Evolutionary conservation across 31 red algal genomes (phyloP).

Genomic region (Odonthalia washingtoniensis): DNA sequence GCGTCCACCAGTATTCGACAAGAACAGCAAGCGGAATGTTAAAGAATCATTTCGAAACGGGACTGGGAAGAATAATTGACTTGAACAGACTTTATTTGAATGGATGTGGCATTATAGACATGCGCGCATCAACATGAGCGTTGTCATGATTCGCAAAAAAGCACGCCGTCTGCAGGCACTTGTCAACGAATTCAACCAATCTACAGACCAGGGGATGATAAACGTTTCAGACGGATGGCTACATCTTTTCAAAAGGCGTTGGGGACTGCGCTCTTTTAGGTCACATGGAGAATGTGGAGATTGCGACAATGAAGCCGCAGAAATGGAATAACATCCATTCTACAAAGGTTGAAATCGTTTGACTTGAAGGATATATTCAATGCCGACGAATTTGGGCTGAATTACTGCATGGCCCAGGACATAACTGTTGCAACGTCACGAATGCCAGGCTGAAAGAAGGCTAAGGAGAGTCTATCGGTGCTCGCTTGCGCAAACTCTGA

Average conservation of each 20-base stretch:
- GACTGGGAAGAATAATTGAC: neutral
- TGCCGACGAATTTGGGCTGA: conserved; percentile 48
- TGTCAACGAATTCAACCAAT: neutral
- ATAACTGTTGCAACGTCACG: neutral
- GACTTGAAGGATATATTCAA: conserved; percentile 18
- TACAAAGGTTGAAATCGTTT: neutral
- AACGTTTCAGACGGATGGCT: conserved; percentile 45
- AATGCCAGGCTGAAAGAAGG: conserved; percentile 38
- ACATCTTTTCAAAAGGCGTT: neutral
- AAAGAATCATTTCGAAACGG: neutral
- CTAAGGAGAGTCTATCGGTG: conserved; percentile 1
- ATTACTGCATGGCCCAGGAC: conserved; percentile 27
- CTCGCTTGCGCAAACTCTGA: conserved; percentile 35
- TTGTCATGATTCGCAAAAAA: neutral
- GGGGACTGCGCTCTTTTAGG: neutral
- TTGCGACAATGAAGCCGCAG: neutral
- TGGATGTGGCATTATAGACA: neutral
- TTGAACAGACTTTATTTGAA: neutral
- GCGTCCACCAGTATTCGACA: too few species aligned
- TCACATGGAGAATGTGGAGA: conserved; percentile 46
- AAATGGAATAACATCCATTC: neutral
- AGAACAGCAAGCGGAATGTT: too few species aligned
- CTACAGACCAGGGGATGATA: neutral
- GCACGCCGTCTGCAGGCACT: neutral
- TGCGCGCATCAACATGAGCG: neutral